A percentile compares a stretch with the other conserved stretches of the same genome.
Evolutionary conservation across 2,329 filamentous ascomycete species (phyloP).

Genomic region (Calonectria crousiana): DNA sequence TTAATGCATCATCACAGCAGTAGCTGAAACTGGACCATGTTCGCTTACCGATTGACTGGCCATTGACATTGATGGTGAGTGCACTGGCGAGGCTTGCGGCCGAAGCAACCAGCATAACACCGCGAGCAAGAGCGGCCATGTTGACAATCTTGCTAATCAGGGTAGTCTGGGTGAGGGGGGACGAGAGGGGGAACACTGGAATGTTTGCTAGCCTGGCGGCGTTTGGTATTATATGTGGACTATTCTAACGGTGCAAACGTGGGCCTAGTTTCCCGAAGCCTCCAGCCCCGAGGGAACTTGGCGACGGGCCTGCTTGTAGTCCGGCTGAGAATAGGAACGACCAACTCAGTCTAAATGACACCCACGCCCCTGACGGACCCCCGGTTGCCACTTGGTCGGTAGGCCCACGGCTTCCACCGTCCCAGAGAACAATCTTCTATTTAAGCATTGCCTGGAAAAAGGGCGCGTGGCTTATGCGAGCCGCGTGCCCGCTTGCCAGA

Average conservation of each 20-base stretch:
- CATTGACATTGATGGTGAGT: conserved; percentile 40
- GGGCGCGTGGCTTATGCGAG: not conserved
- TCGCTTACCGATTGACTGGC: conserved; percentile 36
- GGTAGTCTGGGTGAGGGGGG: not conserved
- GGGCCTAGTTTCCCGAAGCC: conserved; percentile 16
- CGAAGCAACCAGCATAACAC: conserved; percentile 24
- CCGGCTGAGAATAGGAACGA: not conserved
- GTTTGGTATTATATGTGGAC: conserved; percentile 24
- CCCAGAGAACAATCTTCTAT: not conserved
- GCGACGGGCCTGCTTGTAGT: not conserved
- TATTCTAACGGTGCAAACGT: not conserved
- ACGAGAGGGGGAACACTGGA: not conserved
- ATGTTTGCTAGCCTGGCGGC: not conserved
- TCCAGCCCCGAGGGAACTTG: not conserved
- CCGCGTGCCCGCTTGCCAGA: not conserved
- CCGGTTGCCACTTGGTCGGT: not conserved
- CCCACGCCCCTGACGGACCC: not conserved
- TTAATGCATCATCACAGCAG: not conserved
- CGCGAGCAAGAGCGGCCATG: conserved; percentile 27
- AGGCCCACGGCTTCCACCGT: not conserved
- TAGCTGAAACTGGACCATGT: not conserved
- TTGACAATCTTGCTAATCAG: conserved; percentile 15
- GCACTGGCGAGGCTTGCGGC: conserved; percentile 27
- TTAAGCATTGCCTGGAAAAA: not conserved
- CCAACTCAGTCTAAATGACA: not conserved